phyloP scores from a whole-genome alignment of 768 basidiomycete genomes.

The Psilocybe cubensis region DNA sequence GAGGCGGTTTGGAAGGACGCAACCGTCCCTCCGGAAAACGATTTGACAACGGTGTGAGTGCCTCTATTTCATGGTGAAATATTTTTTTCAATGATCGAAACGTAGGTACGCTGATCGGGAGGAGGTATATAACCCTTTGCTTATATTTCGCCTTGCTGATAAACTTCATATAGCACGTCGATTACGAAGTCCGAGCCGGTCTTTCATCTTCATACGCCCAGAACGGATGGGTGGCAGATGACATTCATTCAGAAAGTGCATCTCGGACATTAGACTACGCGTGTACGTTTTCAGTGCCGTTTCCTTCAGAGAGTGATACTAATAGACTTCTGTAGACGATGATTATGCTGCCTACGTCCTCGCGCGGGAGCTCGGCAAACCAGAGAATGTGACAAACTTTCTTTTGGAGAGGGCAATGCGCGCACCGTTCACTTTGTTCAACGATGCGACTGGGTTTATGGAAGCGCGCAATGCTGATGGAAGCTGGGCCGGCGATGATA shows the following conservation, averaged over 20 bases:
- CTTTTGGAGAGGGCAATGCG: conserved; percentile 59
- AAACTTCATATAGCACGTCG: conserved; percentile 70
- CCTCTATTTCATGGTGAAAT: not conserved
- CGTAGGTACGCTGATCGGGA: conserved; percentile 71
- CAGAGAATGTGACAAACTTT: conserved; percentile 45
- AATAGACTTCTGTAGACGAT: conserved; percentile 54
- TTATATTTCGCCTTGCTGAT: not conserved
- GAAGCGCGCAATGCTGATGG: conserved; percentile 75
- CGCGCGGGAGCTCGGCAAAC: conserved; percentile 55
- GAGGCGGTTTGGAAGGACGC: conserved; percentile 78
- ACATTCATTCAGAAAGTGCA: conserved; percentile 78
- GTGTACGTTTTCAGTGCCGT: conserved; percentile 45
- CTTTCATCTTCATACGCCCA: conserved; percentile 65
- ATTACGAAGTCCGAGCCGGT: conserved; percentile 83
- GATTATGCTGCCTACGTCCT: conserved; percentile 76
- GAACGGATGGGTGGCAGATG: conserved; percentile 78
- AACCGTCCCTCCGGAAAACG: conserved; percentile 60
- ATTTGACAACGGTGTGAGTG: conserved; percentile 53
- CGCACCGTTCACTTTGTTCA: conserved; percentile 69
- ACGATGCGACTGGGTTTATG: conserved; percentile 76
- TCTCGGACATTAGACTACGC: conserved; percentile 82
- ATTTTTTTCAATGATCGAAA: not conserved
- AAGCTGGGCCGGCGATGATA: conserved; percentile 70
- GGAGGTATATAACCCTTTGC: conserved; percentile 44
- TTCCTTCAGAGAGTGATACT: not conserved